phyloP scores from a whole-genome alignment of 441 rosid genomes.

The Syzygium syzygioides region DNA sequence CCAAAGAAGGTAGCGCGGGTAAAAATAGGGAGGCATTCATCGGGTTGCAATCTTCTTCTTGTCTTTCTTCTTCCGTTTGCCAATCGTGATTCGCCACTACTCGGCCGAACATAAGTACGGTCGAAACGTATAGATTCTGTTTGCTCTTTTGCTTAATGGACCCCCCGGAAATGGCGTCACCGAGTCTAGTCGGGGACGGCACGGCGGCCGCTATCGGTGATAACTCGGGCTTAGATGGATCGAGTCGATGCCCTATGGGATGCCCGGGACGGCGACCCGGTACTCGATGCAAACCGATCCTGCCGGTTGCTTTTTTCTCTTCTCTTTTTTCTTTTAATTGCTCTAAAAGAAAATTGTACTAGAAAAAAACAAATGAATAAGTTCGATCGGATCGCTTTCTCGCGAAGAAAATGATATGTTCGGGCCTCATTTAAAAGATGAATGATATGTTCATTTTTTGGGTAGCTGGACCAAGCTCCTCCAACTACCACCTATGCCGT shows the following conservation, averaged over 20 bases:
- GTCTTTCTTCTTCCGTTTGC: not conserved
- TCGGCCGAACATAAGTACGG: not conserved
- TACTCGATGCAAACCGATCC: too few relatives aligned
- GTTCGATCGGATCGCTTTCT: too few relatives aligned
- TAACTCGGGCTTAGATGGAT: not conserved
- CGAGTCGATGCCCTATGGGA: not conserved
- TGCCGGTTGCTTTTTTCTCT: too few relatives aligned
- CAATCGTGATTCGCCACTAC: not conserved
- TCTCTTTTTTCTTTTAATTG: too few relatives aligned
- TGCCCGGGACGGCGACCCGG: not conserved
- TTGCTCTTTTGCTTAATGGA: not conserved
- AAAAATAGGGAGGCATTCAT: not conserved
- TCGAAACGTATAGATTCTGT: not conserved
- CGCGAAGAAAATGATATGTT: too few relatives aligned
- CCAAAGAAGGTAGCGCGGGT: conserved; percentile 47
- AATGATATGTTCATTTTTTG: not conserved
- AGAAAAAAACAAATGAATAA: too few relatives aligned
- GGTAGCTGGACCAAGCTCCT: not conserved
- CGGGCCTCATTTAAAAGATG: not conserved
- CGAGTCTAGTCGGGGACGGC: not conserved
- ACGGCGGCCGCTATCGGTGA: not conserved
- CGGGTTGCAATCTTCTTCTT: not conserved
- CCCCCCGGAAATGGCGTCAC: not conserved
- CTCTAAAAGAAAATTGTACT: too few relatives aligned
- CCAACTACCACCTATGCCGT: not conserved